phyloP scores from a whole-genome alignment of 768 basidiomycete species.

The Melanogaster broomeanus region DNA sequence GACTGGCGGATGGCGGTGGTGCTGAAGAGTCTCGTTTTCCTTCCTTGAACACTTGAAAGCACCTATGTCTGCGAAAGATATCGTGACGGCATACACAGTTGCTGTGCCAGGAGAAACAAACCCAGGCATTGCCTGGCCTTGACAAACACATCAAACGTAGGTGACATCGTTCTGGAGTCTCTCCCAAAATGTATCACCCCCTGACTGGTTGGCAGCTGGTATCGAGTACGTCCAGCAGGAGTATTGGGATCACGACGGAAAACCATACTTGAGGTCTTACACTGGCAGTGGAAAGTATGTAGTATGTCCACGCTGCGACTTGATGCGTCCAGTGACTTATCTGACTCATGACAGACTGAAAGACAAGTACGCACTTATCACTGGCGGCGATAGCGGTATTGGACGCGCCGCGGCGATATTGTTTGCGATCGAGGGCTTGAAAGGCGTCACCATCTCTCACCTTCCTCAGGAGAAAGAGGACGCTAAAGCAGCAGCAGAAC shows the following conservation, averaged over 20 bases:
- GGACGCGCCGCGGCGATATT: constrained; percentile 51
- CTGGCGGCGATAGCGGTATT: constrained; percentile 49
- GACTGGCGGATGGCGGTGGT: no score
- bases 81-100: constrained; percentile 36
- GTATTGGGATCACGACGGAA: constrained; percentile 51
- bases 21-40: no score
- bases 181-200: not conserved
- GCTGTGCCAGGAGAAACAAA: constrained; percentile 42
- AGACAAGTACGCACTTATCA: constrained; percentile 15
- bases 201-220: constrained; percentile 23
- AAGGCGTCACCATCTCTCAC: constrained; percentile 53
- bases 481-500: constrained; percentile 48
- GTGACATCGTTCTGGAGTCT: constrained; percentile 1
- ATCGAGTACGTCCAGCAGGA: constrained; percentile 45
- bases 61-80: constrained; percentile 17
- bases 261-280: constrained; percentile 54
- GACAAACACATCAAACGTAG: constrained; percentile 49
- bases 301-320: constrained; percentile 24
- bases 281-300: constrained; percentile 47
- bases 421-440: constrained; percentile 54
- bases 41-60: not conserved
- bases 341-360: not conserved
- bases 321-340: not conserved
- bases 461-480: constrained; percentile 58
- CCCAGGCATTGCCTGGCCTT: constrained; percentile 50